Evolutionary conservation across 805 yeast species (phyloP), one percentile per base, ranked within the genome.

Genomic region (Teunomyces cretensis): DNA sequence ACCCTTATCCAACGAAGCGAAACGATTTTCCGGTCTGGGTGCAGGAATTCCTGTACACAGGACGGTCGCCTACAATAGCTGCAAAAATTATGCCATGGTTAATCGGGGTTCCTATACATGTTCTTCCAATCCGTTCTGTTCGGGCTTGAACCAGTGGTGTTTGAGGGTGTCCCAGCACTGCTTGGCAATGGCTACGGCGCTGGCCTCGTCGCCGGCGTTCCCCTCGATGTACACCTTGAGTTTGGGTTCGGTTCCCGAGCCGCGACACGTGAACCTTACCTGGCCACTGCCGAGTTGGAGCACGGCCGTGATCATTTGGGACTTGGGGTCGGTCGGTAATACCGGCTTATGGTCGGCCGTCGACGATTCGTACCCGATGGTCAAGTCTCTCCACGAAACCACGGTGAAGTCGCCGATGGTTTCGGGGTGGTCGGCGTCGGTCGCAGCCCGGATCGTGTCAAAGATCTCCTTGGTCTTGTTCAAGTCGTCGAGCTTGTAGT

Each of bases 221-320:
- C 95, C 94, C 60, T 92, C 99, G 28, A 92, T 83, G 65, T 92
- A 92, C 0, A 92, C 87, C 63, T 92, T 92, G 51, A 92, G 71
- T 61, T 92, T 92, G 2, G 97, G 97, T 62, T 92, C 99, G 0
- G 99, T 92, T 9, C 99, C 99, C 2, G 96, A 88, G 0, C 97
- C 97, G 43, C 99, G 76, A 41, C 88, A 82, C 0, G 98, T 91
- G 58, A 91, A 83, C 30, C 96, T 68, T 2, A 88, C 81, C 9
- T 43, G 49, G 5, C 42, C 36, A 1, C 35, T 52, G 2, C 56
- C 62, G 1, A 46, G 49, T 2, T 51, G 47, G 22, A 49, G 51
- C 16, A 88, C 65, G 1, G 77, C 84, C 0, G 97, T 90, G 51
- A 92, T 83, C 97, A 94, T 94, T 54, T 94, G 96, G 0, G 96